phyloP scores from a whole-genome alignment of 805 yeast genomes.

The Nakazawaea molendinolei region DNA sequence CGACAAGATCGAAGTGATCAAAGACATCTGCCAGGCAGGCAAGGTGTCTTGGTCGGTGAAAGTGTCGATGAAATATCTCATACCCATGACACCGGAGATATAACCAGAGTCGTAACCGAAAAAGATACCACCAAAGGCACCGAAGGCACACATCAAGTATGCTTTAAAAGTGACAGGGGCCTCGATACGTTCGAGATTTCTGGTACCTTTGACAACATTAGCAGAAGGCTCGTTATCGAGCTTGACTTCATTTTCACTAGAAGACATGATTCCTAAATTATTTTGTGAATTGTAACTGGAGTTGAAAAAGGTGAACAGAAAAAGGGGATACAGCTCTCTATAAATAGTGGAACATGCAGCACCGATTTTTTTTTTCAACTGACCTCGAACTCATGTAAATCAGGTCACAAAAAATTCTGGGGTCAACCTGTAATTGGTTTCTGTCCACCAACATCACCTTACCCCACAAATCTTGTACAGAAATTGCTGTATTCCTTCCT shows the following conservation, averaged over 20 bases:
- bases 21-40: conserved; percentile 26
- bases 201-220: conserved; percentile 12
- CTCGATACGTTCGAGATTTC: conserved; percentile 22
- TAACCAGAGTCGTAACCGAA: conserved; percentile 69
- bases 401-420: too few relatives aligned
- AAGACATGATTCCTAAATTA: too few relatives aligned
- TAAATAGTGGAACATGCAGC: too few relatives aligned
- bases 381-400: too few relatives aligned
- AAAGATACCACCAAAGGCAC: conserved; percentile 62
- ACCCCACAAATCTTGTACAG: too few relatives aligned
- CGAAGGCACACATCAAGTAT: conserved; percentile 43
- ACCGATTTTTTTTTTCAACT: too few relatives aligned
- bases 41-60: conserved; percentile 18
- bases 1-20: conserved; percentile 69
- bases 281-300: too few relatives aligned
- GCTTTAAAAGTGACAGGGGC: conserved; percentile 31
- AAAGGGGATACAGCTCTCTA: too few relatives aligned
- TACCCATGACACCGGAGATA: conserved; percentile 59
- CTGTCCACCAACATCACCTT: too few relatives aligned
- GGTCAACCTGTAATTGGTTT: too few relatives aligned
- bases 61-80: conserved; percentile 37
- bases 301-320: too few relatives aligned
- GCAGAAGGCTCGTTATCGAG: background rate
- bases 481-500: too few relatives aligned
- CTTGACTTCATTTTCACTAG: conserved; percentile 9